Conservation (phyloP, 1,284 basidiomycete species). For the Apiotrichum laibachii region DNA sequence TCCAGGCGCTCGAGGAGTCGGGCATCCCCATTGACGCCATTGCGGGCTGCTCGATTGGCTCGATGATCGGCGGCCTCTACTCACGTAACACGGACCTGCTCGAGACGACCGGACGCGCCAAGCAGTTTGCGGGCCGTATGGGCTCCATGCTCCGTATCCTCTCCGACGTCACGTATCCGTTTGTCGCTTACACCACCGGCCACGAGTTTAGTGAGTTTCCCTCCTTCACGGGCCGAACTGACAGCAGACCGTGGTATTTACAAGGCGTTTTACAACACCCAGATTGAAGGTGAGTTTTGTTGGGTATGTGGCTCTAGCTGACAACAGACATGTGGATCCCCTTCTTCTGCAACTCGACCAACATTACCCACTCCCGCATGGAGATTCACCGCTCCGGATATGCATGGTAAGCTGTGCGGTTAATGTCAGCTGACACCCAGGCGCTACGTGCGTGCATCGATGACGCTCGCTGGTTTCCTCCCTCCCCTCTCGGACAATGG, state of each 20-base stretch:
- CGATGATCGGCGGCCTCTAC: conserved; percentile 93
- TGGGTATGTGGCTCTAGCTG: background rate
- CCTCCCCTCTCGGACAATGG: conserved; percentile 95
- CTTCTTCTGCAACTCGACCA: conserved; percentile 98
- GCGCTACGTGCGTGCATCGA: conserved; percentile 77
- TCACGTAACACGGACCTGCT: conserved; percentile 89
- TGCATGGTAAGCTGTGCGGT: conserved; percentile 64
- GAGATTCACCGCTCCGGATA: conserved; percentile 96
- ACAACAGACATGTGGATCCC: conserved; percentile 89
- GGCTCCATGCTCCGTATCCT: conserved; percentile 90
- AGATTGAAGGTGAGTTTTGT: conserved; percentile 66
- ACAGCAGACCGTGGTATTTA: conserved; percentile 47
- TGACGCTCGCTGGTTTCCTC: conserved; percentile 92
- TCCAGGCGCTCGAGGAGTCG: conserved; percentile 86
- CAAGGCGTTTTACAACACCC: conserved; percentile 76
- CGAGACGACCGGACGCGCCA: conserved; percentile 73
- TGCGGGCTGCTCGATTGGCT: conserved; percentile 83
- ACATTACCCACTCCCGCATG: conserved; percentile 94
- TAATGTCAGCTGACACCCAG: conserved; percentile 29
- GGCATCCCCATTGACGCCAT: conserved; percentile 92
- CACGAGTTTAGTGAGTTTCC: conserved; percentile 69
- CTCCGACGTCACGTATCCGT: conserved; percentile 93
- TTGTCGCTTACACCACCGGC: conserved; percentile 96
- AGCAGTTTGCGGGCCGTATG: conserved; percentile 75
- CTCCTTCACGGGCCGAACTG: conserved; percentile 13